A percentile compares a stretch with the other conserved stretches of the same genome.
These are phyloP conservation scores for Chrysophaeum taylorii DNA, from an alignment of 352 stramenopile genomes.

Conservation along the genomic window DNA sequence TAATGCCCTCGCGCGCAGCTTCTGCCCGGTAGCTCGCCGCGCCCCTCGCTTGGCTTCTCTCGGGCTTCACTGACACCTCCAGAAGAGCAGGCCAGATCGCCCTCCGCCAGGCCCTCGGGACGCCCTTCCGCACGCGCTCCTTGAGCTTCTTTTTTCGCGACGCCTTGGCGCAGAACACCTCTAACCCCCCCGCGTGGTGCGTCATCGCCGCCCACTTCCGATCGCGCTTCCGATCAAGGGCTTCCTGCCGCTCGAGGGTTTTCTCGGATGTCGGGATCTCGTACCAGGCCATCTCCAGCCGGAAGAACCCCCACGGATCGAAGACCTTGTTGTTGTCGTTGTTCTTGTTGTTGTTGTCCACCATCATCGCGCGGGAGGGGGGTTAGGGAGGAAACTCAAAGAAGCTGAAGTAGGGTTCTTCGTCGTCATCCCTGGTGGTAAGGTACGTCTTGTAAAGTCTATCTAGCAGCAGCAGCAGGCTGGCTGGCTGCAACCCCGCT, in stretches of 20 bases:
- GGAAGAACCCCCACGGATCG: conserved; percentile 1
- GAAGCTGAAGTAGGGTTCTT: too few species aligned
- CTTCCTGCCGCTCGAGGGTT: neutral
- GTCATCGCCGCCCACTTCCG: neutral
- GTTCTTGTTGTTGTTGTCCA: too few species aligned
- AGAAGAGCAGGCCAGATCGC: neutral
- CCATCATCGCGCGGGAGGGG: too few species aligned
- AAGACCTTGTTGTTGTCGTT: too few species aligned
- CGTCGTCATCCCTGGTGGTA: too few species aligned
- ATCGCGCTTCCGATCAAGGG: neutral
- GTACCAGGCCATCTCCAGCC: neutral
- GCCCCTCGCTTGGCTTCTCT: neutral
- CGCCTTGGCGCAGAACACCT: neutral
- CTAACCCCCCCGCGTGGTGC: neutral
- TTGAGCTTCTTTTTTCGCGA: neutral
- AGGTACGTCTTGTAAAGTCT: too few species aligned
- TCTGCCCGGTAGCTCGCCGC: neutral
- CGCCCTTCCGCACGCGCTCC: conserved; percentile 1
- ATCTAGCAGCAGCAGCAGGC: too few species aligned
- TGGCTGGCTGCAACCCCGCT: too few species aligned
- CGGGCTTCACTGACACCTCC: neutral
- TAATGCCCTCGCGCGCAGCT: neutral
- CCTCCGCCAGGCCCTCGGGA: neutral
- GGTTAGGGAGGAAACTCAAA: too few species aligned
- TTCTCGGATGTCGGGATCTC: neutral